phyloP scores from a whole-genome alignment of 345 rosid genomes.

The sweet orange (Citrus sinensis) region DVS_A1.0 CM039165.1:36728001-36728500 shows the following conservation, averaged over 20 bases:
- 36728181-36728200: conserved; percentile 13
- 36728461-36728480: not conserved
- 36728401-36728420: not conserved
- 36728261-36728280: not conserved
- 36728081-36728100: not conserved
- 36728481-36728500: not conserved
- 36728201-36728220: conserved; percentile 1
- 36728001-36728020: conserved; percentile 84
- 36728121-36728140: conserved; percentile 88
- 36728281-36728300: not conserved
- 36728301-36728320: not conserved
- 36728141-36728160: conserved; percentile 79
- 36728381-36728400: not conserved
- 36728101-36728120: conserved; percentile 4
- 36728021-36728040: conserved; percentile 81
- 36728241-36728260: not conserved
- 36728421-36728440: not conserved
- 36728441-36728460: not conserved
- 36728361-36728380: not conserved
- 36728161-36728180: conserved; percentile 67
- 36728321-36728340: not conserved
- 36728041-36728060: conserved; percentile 70
- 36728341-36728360: not conserved
- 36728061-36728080: not conserved
- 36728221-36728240: not conserved